phyloP scores from a whole-genome alignment of 2,329 filamentous ascomycete species.

The Neonectria sp. region DNA sequence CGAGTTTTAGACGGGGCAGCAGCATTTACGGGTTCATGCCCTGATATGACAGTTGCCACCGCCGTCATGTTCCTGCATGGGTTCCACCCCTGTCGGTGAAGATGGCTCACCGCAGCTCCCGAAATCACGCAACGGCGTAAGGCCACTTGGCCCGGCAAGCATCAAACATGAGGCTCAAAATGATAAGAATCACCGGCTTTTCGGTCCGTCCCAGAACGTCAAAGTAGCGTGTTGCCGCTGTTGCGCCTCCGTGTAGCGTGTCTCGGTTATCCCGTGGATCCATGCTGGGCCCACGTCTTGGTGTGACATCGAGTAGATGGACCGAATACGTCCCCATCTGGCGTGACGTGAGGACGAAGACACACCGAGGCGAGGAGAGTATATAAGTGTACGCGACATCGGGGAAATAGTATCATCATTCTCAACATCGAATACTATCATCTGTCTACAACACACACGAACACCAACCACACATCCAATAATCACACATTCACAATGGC shows the following conservation, averaged over 20 bases:
- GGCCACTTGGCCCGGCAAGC: constrained; percentile 6
- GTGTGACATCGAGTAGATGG: constrained; percentile 14
- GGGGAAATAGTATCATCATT: neutral
- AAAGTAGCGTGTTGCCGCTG: constrained; percentile 16
- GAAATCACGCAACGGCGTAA: constrained; percentile 19
- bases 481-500: constrained; percentile 9
- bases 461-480: neutral
- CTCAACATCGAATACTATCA: constrained; percentile 6
- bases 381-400: constrained; percentile 12
- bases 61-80: neutral
- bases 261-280: constrained; percentile 6
- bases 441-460: neutral
- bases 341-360: constrained; percentile 10
- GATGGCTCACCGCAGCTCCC: neutral
- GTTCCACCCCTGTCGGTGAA: neutral
- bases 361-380: neutral
- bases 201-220: constrained; percentile 18
- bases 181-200: constrained; percentile 21
- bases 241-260: constrained; percentile 5
- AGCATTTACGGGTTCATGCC: constrained; percentile 3
- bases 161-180: constrained; percentile 26
- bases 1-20: constrained; percentile 15
- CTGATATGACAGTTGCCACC: constrained; percentile 7
- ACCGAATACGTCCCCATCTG: constrained; percentile 22
- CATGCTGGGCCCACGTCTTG: constrained; percentile 10